These are phyloP conservation scores for Boletus sp. DNA, from an alignment of 768 basidiomycete genomes.

Conservation along the genomic window DNA sequence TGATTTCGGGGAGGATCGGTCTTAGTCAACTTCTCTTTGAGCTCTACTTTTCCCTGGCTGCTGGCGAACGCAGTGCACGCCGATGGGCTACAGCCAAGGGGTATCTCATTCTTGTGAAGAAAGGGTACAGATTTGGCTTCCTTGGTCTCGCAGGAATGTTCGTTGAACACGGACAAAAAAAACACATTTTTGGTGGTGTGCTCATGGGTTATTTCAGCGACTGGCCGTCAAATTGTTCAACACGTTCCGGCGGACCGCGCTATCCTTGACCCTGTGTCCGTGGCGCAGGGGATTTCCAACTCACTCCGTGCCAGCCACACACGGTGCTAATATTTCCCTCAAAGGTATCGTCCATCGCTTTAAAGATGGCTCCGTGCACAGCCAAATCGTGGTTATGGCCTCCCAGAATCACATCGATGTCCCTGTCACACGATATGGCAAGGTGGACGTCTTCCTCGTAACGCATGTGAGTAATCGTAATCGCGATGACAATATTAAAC, in stretches of 20 bases:
- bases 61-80: conserved; percentile 9
- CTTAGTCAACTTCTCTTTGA: conserved; percentile 1
- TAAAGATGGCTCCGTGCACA: conserved; percentile 4
- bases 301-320: neutral
- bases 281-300: conserved; percentile 2
- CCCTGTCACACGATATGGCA: neutral
- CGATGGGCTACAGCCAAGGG: conserved; percentile 3
- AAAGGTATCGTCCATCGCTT: neutral
- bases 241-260: conserved; percentile 5
- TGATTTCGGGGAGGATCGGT: conserved; percentile 9
- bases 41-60: conserved; percentile 10
- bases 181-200: neutral
- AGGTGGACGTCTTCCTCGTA: conserved; percentile 7
- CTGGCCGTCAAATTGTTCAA: conserved; percentile 6
- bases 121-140: conserved; percentile 4
- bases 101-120: conserved; percentile 4
- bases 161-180: neutral
- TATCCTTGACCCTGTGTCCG: conserved; percentile 9
- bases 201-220: neutral
- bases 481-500: conserved; percentile 5
- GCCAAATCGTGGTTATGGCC: conserved; percentile 10
- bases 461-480: conserved; percentile 13
- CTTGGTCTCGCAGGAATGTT: conserved; percentile 12
- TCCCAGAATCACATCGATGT: conserved; percentile 8
- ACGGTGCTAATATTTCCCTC: neutral